Evolutionary conservation across 352 stramenopile genomes (phyloP).

Genomic region (Phytophthora idaei): DNA sequence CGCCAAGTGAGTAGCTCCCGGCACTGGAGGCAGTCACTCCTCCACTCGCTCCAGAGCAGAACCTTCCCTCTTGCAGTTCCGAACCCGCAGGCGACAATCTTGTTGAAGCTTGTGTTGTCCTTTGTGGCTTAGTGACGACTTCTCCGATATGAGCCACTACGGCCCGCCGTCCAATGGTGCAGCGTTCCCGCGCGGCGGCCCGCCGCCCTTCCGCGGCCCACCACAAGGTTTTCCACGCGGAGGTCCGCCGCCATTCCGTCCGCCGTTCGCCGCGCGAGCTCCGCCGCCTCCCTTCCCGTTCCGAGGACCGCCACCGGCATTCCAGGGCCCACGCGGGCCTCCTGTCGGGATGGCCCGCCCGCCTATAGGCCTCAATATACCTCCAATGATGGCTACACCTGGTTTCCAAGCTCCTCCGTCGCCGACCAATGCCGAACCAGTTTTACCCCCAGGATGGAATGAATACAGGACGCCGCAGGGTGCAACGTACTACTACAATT

Average conservation of each 20-base stretch:
- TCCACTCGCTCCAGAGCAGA: background rate
- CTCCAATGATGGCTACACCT: constrained; percentile 16
- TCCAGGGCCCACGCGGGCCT: constrained; percentile 19
- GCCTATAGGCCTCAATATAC: constrained; percentile 25
- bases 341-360: constrained; percentile 35
- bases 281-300: constrained; percentile 35
- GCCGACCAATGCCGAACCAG: constrained; percentile 7
- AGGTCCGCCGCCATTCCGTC: constrained; percentile 30
- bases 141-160: constrained; percentile 43
- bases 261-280: constrained; percentile 28
- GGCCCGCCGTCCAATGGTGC: constrained; percentile 30
- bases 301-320: constrained; percentile 22
- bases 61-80: constrained; percentile 16
- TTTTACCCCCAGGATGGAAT: constrained; percentile 62
- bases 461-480: constrained; percentile 64
- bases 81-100: constrained; percentile 9
- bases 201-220: constrained; percentile 28
- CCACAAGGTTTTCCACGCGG: constrained; percentile 32
- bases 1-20: constrained; percentile 21
- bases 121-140: constrained; percentile 19
- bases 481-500: constrained; percentile 68
- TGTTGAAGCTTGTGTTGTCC: constrained; percentile 29
- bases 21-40: constrained; percentile 3
- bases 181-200: constrained; percentile 27
- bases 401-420: constrained; percentile 30